Base-by-base conservation (phyloP, 1,284 basidiomycete genomes). In the Trichosporon ovoides region DNA sequence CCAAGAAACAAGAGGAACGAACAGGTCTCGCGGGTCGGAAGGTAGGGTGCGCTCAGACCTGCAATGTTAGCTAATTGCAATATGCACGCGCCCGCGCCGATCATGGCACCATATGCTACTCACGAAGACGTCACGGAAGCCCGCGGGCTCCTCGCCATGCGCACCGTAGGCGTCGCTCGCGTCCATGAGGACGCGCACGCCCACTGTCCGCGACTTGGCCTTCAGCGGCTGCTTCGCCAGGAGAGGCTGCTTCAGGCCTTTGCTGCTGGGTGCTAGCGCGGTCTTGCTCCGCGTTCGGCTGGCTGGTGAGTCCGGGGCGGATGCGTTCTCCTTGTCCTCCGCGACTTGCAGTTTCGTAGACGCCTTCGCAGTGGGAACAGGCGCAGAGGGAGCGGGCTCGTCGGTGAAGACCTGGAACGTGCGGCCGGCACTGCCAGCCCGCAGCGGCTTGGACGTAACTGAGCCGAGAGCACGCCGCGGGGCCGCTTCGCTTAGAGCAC, bases 151-250 rank as follows among this genome's bases (percentile, higher is more conserved):
- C 38, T 49, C 43, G 0, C 67, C 68, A 14, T 20, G 64, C n/a
- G 72, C 75, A 9, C 73, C 75, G 61, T 76, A 75, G 34, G 73
- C 72, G 43, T 70, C 68, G 53, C 68, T 71, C 7, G 75, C 73
- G 66, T 75, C 74, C 19, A 56, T 62, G 20, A 76, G 59, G 24
- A 35, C 19, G 31, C 19, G 2, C 13, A 53, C 31, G 40, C 33
- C 22, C 50, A 37, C 35, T 36, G 46, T 33, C 48, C 52, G 5
- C 18, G 16, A 53, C 36, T 13, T 31, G 38, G 13, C 49, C 34
- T 12, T 52, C 24, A 43, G 34, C 16, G 54, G 20, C 35, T 35
- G 28, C 34, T 56, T 55, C 22, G 31, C 4, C 7, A 38, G 38
- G 16, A 18, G 11, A 24, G 19, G n/a, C 55, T n/a, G n/a, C n/a